Percentiles rank a stretch among this genome's conserved stretches.
Evolutionary conservation across 371 early-diverging fungal genomes (phyloP).

Genomic region (Syncephalastrum racemosum): DNA sequence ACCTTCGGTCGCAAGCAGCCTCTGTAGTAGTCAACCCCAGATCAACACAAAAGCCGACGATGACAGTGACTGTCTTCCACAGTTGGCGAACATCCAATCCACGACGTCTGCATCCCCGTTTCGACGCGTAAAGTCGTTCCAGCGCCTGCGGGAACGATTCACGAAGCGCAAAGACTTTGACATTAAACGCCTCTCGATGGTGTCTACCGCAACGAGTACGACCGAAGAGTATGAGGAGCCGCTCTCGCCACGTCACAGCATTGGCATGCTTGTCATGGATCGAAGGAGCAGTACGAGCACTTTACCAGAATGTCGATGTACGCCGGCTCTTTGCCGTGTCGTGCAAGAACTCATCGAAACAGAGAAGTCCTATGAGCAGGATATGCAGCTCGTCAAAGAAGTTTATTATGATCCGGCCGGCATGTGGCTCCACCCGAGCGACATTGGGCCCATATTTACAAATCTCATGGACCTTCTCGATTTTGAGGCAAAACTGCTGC

Average conservation of each 20-base stretch:
- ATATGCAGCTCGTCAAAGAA: conserved; percentile 66
- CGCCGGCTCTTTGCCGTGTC: conserved; percentile 21
- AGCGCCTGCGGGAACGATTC: conserved; percentile 4
- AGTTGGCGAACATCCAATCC: conserved; percentile 2
- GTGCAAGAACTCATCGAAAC: conserved; percentile 70
- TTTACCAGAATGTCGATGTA: conserved; percentile 13
- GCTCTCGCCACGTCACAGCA: background rate
- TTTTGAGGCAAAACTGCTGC: background rate
- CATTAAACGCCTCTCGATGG: background rate
- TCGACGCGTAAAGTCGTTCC: conserved; percentile 13
- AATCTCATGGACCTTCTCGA: background rate
- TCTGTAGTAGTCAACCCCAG: too few relatives aligned
- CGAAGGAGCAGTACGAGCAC: background rate
- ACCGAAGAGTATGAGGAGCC: conserved; percentile 4
- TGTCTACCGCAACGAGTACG: background rate
- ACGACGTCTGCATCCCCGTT: conserved; percentile 8
- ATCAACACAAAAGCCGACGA: too few relatives aligned
- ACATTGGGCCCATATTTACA: conserved; percentile 50
- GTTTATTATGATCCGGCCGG: conserved; percentile 25
- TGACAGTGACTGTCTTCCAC: conserved; percentile 3
- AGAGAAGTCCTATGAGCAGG: conserved; percentile 61
- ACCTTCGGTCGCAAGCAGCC: too few relatives aligned
- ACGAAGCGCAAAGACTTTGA: background rate
- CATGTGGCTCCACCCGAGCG: conserved; percentile 57
- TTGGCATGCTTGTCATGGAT: background rate